Percentiles rank a stretch among this genome's conserved stretches.
Evolutionary conservation across 306 rosid genomes (phyloP).

Genomic region (Argentina anserina): DNA sequence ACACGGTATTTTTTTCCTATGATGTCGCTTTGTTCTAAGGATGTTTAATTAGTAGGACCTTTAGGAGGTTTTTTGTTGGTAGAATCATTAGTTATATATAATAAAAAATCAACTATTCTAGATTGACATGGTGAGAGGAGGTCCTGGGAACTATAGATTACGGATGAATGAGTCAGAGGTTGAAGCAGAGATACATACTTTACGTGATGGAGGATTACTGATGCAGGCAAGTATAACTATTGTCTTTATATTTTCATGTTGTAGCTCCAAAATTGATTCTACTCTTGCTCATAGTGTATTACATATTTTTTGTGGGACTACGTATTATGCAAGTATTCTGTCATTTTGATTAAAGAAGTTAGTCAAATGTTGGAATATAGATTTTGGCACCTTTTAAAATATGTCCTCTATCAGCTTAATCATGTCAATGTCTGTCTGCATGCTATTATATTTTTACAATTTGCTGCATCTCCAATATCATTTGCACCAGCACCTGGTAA

Average conservation of each 20-base stretch:
- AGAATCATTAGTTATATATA: slow-evolving; percentile 23
- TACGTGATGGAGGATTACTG: slow-evolving; percentile 97
- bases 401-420: neutral
- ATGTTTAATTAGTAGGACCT: slow-evolving; percentile 10
- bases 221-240: slow-evolving; percentile 81
- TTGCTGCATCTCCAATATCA: neutral
- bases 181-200: slow-evolving; percentile 95
- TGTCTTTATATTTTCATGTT: slow-evolving; percentile 23
- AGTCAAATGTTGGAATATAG: neutral
- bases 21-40: slow-evolving; percentile 6
- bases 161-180: slow-evolving; percentile 72
- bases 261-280: neutral
- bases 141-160: slow-evolving; percentile 82
- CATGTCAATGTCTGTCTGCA: neutral
- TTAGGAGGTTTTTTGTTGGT: slow-evolving; percentile 21
- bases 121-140: slow-evolving; percentile 92
- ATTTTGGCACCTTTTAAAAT: neutral
- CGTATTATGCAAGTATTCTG: neutral
- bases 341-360: neutral
- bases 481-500: neutral
- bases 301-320: neutral
- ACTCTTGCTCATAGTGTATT: slow-evolving; percentile 7
- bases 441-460: neutral
- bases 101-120: slow-evolving; percentile 33
- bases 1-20: slow-evolving; percentile 52